phyloP scores from a whole-genome alignment of 495 filamentous ascomycete genomes.

The Xylaria sp. region DNA sequence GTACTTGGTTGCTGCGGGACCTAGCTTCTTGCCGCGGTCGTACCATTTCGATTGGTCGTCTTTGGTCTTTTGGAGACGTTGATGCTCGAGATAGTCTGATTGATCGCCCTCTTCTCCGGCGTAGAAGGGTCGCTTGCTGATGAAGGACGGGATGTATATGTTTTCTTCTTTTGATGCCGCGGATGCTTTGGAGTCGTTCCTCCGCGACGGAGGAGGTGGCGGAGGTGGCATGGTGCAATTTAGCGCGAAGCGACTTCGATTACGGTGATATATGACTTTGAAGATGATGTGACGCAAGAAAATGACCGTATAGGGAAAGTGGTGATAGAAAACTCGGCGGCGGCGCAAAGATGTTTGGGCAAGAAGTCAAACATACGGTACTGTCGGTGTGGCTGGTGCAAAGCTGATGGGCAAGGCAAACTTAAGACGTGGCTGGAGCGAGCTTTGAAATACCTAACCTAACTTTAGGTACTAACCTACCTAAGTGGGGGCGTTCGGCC shows the following conservation, averaged over 20 bases:
- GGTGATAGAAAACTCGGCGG: background rate
- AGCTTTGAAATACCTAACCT: background rate
- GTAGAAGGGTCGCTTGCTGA: slow-evolving; percentile 98
- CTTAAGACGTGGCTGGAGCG: slow-evolving; percentile 7
- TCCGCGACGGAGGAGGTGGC: slow-evolving; percentile 45
- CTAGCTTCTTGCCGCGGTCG: slow-evolving; percentile 80
- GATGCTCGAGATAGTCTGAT: slow-evolving; percentile 95
- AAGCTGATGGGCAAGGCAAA: background rate
- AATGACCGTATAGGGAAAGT: background rate
- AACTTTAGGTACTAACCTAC: too few species aligned
- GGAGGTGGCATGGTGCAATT: slow-evolving; percentile 38
- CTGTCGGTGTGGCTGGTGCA: slow-evolving; percentile 19
- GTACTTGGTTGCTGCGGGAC: slow-evolving; percentile 90
- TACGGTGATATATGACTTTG: background rate
- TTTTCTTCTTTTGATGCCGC: slow-evolving; percentile 80
- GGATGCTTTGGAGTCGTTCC: slow-evolving; percentile 49
- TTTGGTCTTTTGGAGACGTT: slow-evolving; percentile 79
- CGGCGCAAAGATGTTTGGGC: slow-evolving; percentile 14
- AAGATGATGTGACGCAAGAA: background rate
- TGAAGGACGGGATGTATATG: slow-evolving; percentile 98
- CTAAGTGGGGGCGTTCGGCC: background rate
- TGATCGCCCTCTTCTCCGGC: slow-evolving; percentile 78
- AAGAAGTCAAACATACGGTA: background rate
- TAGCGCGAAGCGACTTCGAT: background rate
- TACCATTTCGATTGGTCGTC: slow-evolving; percentile 86